Conservation (phyloP, 2,329 filamentous ascomycete genomes). For the Aotearoamyces nothofagi region DNA sequence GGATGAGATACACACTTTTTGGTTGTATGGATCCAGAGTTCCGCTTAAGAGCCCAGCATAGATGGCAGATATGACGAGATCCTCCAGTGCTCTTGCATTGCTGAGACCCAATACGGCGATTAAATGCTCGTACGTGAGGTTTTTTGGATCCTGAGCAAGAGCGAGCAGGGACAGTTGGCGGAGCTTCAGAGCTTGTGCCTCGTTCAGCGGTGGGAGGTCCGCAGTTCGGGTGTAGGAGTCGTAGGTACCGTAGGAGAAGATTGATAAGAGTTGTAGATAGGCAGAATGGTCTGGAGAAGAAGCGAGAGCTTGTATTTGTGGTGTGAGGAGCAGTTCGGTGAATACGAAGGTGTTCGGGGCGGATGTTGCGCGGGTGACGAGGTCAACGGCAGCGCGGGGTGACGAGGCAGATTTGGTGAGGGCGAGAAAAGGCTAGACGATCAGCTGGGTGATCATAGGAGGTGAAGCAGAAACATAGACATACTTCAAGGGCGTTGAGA, state of each 20-base stretch:
- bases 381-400: slow-evolving; percentile 69
- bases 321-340: slow-evolving; percentile 73
- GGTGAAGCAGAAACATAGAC: slow-evolving; percentile 6
- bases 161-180: slow-evolving; percentile 80
- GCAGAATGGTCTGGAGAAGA: slow-evolving; percentile 44
- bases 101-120: slow-evolving; percentile 50
- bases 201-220: slow-evolving; percentile 54
- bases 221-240: slow-evolving; percentile 45
- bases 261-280: slow-evolving; percentile 60
- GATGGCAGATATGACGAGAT: slow-evolving; percentile 72
- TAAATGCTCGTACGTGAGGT: slow-evolving; percentile 61
- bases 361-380: slow-evolving; percentile 80
- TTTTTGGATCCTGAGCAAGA: slow-evolving; percentile 50
- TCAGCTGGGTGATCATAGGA: slow-evolving; percentile 17
- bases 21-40: slow-evolving; percentile 66
- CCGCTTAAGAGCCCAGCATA: slow-evolving; percentile 73
- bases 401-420: slow-evolving; percentile 77
- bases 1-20: slow-evolving; percentile 61
- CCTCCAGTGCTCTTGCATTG: slow-evolving; percentile 59
- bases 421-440: slow-evolving; percentile 69
- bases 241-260: slow-evolving; percentile 91
- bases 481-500: slow-evolving; percentile 46
- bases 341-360: slow-evolving; percentile 84
- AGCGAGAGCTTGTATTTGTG: slow-evolving; percentile 61
- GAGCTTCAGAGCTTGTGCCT: slow-evolving; percentile 67